Base-by-base conservation (phyloP, 2,329 filamentous ascomycete species). In the Colletotrichum sansevieriae region DNA sequence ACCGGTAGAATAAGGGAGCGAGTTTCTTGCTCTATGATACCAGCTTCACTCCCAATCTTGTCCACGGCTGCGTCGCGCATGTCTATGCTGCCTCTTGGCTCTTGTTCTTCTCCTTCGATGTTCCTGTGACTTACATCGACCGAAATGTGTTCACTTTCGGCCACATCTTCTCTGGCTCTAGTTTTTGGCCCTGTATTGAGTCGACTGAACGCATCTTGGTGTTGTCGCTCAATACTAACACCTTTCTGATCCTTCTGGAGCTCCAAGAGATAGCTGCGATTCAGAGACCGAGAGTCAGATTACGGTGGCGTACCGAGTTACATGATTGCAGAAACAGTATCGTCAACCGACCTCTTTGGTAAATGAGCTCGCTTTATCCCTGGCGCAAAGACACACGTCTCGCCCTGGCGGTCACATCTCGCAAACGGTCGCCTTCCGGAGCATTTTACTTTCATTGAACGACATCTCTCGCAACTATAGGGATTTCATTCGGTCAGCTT, bases 391-490 rank as follows among this genome's bases (percentile, higher is more conserved):
- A 51, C 47, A 51, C 47, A 51, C 47, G 33, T 25, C 47, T 22
- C 25, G 22, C 47, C 29, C 18, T 29, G 47, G 2, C 22, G 47
- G 20, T 51, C 47, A 51, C 22, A 51, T 25, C 47, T 22, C 25
- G 22, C 47, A 15, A 22, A 51, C 20, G 47, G 47, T 25, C 29
- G 47, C 47, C 13, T 22, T 8, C 47, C 47, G 20, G 47, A 51
- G 47, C 47, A 51, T 51, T 51, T 51, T 13, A 51, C 47, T 51
- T 51, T 29, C 47, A 51, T 51, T 10, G 47, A 51, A 22, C 47
- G 47, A 29, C 47, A 51, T 51, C 47, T 33, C 47, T 51, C 47
- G 13, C 47, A 51, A 8, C 47, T 51, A 29, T 7, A 29, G 4
- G 25, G 25, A 6, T 20, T 20, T 33, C 25, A 11, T 13, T 51